Evolutionary conservation across 441 rosid genomes (phyloP).

Genomic region (Adansonia grandidieri): DNA sequence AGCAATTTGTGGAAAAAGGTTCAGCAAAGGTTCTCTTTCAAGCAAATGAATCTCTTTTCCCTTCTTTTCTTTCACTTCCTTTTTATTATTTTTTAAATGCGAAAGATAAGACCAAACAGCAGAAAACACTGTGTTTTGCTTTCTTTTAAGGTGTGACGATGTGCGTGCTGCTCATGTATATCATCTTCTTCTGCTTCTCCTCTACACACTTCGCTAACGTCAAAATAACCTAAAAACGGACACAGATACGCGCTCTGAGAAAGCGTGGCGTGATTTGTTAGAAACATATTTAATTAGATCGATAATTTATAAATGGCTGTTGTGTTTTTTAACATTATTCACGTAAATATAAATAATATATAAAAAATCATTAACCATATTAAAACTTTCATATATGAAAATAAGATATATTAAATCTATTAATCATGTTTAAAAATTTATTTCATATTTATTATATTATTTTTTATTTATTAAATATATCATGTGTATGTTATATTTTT

Average conservation of each 20-base stretch:
- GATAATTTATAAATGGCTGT: too few species aligned
- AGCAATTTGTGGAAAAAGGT: slow-evolving; percentile 26
- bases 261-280: slow-evolving; percentile 8
- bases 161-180: slow-evolving; percentile 22
- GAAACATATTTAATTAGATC: background rate
- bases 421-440: too few species aligned
- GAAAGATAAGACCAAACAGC: background rate
- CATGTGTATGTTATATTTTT: too few species aligned
- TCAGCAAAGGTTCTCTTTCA: background rate
- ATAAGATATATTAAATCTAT: too few species aligned
- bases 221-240: background rate
- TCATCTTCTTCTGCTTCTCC: background rate
- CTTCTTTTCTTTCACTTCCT: background rate
- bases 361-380: too few species aligned
- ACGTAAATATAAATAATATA: too few species aligned
- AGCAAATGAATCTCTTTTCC: background rate
- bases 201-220: background rate
- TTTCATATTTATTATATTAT: too few species aligned
- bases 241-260: background rate
- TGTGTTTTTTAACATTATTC: too few species aligned
- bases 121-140: background rate
- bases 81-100: background rate
- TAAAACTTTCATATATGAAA: too few species aligned
- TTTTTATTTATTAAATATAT: too few species aligned
- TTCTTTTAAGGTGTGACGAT: background rate